Evolutionary conservation across 2,329 filamentous ascomycete species (phyloP), one percentile per base, ranked within the genome.

Genomic region (Colletotrichum incanum): DNA sequence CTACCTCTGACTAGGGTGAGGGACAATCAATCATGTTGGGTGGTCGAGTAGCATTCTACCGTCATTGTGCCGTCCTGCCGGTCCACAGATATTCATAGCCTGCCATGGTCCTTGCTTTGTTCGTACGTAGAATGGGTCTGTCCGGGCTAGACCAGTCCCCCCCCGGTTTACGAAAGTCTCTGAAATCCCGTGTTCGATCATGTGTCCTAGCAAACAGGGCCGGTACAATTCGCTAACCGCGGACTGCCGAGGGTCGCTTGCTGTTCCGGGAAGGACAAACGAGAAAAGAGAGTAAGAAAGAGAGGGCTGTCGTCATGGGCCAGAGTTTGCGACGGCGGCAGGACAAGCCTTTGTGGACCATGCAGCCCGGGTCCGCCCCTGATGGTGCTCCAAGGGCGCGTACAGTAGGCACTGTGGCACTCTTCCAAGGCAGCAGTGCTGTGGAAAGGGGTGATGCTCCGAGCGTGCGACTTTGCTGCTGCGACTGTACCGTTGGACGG

Each of bases 41-140:
- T 31, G 45, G 43, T 59, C n/a, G 45, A 26, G 64, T 45, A 20
- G 39, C 50, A 60, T 37, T 58, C 20, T 61, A 37, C 34, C 39
- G 54, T 70, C 49, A 47, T 45, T 60, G 60, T 60, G 65, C 65
- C 60, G 70, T 47, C 49, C 45, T 50, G 26, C 60, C 66, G 70
- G 47, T 72, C 70, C 70, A 72, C 65, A 54, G 23, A 54, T 50
- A 20, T 26, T 59, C 23, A n/a, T 7, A 14, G 6, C 6, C 4
- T 59, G 56, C 56, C 56, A 34, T 31, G 56, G 39, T 45, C 37
- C 37, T 28, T 45, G 37, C 37, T 56, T 39, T 23, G 54, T 23
- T 18, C 54, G 34, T 41, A 18, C 16, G 54, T 23, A 9, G 20
- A 56, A 58, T 8, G 34, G 12, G 26, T n/a, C 54, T 26, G 14